A percentile compares a stretch with the other conserved stretches of the same genome.
Evolutionary conservation across 352 stramenopile species (phyloP).

Genomic region (Thalassiosira livingstoniorum): DNA sequence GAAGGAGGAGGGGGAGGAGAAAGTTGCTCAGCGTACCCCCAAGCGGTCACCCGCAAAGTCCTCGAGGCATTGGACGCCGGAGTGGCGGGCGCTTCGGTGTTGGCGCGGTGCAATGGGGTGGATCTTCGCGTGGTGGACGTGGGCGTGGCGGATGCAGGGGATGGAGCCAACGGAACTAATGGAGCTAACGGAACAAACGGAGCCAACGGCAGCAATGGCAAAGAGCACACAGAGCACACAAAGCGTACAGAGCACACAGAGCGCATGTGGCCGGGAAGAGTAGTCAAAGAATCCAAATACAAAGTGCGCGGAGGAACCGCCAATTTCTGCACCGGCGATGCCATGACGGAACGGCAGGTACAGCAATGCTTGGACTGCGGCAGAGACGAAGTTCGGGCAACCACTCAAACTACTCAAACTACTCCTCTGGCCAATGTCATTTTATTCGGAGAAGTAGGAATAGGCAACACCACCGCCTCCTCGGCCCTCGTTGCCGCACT

Average conservation of each 20-base stretch:
- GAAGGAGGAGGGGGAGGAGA: conserved; percentile 73
- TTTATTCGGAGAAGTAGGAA: conserved; percentile 85
- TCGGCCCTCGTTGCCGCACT: conserved; percentile 72
- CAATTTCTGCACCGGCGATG: conserved; percentile 73
- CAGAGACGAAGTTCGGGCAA: conserved; percentile 39
- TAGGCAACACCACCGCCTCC: conserved; percentile 85
- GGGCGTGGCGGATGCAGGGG: conserved; percentile 58
- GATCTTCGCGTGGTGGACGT: conserved; percentile 74
- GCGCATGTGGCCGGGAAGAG: conserved; percentile 36
- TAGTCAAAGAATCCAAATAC: conserved; percentile 44
- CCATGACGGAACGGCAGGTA: conserved; percentile 74
- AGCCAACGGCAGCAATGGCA: no score
- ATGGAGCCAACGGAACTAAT: no score
- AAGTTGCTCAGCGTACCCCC: conserved; percentile 78
- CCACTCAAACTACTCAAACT: conserved; percentile 32
- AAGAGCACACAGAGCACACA: no score
- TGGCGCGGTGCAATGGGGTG: conserved; percentile 65
- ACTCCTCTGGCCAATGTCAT: conserved; percentile 52
- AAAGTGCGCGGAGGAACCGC: conserved; percentile 69
- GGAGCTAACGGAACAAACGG: no score
- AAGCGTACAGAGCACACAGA: no score
- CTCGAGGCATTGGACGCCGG: conserved; percentile 66
- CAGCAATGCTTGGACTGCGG: conserved; percentile 65
- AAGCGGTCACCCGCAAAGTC: conserved; percentile 74
- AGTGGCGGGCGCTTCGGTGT: conserved; percentile 73